Conservation (phyloP, 345 rosid genomes). For the Linum trigynum region DNA sequence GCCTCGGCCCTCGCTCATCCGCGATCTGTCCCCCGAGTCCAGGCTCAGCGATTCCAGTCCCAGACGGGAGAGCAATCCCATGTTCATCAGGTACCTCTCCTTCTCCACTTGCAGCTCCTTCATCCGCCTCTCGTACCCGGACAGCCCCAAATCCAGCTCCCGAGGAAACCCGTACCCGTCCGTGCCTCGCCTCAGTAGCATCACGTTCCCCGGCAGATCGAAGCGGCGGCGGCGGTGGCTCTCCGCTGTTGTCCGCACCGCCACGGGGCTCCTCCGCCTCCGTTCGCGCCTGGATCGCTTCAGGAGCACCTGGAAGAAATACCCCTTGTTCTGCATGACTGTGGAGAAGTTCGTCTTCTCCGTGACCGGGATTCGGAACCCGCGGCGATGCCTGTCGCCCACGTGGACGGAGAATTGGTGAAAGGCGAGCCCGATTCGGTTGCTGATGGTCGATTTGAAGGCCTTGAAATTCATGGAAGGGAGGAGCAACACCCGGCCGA, state of each 20-base stretch:
- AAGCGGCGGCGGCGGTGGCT: background rate
- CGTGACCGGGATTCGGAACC: slow-evolving; percentile 25
- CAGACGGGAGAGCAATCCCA: slow-evolving; percentile 7
- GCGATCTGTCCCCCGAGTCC: background rate
- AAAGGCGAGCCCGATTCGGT: slow-evolving; percentile 32
- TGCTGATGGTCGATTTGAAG: slow-evolving; percentile 25
- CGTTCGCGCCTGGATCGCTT: slow-evolving; percentile 30
- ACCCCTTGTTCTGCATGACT: slow-evolving; percentile 16
- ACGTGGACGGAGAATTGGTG: slow-evolving; percentile 34
- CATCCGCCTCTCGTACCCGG: slow-evolving; percentile 21
- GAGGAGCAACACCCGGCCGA: slow-evolving; percentile 25
- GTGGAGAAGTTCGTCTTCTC: slow-evolving; percentile 27
- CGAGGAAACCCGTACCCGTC: slow-evolving; percentile 2
- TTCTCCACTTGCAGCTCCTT: slow-evolving; percentile 22
- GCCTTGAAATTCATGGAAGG: slow-evolving; percentile 24
- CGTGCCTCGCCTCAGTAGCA: slow-evolving; percentile 30
- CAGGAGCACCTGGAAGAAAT: slow-evolving; percentile 26
- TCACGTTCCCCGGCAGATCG: slow-evolving; percentile 21
- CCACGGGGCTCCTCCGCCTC: slow-evolving; percentile 1
- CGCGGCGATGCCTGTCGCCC: slow-evolving; percentile 9
- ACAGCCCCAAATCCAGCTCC: slow-evolving; percentile 6
- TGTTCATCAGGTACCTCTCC: slow-evolving; percentile 23
- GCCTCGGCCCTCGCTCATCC: too few relatives aligned
- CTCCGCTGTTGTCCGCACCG: background rate
- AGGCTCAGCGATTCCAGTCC: background rate